Conservation (phyloP, 306 rosid genomes). For the Oxytropis ochrocephala region DNA sequence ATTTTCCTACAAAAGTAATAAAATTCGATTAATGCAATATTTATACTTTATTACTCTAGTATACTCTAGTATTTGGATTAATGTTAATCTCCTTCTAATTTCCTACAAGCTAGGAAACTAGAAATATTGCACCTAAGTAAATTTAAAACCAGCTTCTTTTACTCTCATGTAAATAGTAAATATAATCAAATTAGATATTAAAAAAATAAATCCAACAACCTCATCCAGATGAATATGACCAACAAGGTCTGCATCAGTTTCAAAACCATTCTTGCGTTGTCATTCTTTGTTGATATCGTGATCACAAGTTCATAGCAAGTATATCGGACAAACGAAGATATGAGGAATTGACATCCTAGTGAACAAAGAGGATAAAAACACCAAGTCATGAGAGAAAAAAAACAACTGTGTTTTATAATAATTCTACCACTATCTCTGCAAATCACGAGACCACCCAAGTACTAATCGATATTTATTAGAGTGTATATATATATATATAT, state of each 20-base stretch:
- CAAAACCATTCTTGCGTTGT: slow-evolving; percentile 21
- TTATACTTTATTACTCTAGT: no score
- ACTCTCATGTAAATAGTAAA: background rate
- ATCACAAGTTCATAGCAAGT: background rate
- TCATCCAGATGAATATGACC: slow-evolving; percentile 79
- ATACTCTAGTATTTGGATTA: no score
- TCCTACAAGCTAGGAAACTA: no score
- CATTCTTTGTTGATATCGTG: slow-evolving; percentile 55
- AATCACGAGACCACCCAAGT: background rate
- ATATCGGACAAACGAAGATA: background rate
- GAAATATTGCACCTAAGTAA: no score
- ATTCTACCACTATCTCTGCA: background rate
- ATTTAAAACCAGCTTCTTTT: no score
- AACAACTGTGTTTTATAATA: background rate
- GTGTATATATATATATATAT: no score
- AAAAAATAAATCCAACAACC: slow-evolving; percentile 39
- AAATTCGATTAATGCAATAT: no score
- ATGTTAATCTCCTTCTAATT: no score
- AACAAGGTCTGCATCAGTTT: slow-evolving; percentile 66
- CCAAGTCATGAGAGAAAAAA: background rate
- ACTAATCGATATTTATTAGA: background rate
- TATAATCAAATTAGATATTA: background rate
- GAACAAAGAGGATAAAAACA: background rate
- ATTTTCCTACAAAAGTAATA: no score
- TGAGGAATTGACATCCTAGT: background rate